Conservation (phyloP, 805 yeast species). For the Cephaloascus albidus region DNA sequence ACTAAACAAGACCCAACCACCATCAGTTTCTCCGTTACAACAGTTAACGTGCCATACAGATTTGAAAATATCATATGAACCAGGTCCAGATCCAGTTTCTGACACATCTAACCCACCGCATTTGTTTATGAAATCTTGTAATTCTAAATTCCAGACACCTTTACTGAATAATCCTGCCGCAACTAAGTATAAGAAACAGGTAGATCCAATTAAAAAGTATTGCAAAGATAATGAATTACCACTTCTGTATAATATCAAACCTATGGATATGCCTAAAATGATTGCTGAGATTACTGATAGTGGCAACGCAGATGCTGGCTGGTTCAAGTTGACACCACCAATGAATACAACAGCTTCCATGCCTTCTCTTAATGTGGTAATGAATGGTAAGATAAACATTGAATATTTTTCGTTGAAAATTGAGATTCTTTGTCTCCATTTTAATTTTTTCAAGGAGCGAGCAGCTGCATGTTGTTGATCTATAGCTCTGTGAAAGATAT, state of each 20-base stretch:
- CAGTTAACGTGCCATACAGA: constrained; percentile 94
- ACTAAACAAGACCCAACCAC: constrained; percentile 84
- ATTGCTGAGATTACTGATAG: constrained; percentile 54
- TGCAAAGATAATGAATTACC: constrained; percentile 73
- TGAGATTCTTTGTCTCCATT: not conserved
- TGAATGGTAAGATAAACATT: constrained; percentile 68
- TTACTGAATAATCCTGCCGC: constrained; percentile 82
- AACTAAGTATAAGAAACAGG: constrained; percentile 74
- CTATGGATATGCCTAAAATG: constrained; percentile 50
- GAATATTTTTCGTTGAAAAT: constrained; percentile 50
- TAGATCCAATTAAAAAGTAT: constrained; percentile 62
- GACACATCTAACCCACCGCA: constrained; percentile 81
- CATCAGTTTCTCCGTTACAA: constrained; percentile 89
- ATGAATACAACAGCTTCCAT: constrained; percentile 86
- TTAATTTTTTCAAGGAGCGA: not conserved
- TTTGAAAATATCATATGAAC: constrained; percentile 71
- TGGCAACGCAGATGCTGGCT: constrained; percentile 57
- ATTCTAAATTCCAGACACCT: constrained; percentile 86
- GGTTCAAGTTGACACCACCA: constrained; percentile 79
- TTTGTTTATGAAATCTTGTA: constrained; percentile 61
- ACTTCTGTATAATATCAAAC: constrained; percentile 61
- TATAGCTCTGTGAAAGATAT: constrained; percentile 6
- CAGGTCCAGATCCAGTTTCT: constrained; percentile 90
- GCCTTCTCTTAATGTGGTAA: constrained; percentile 84
- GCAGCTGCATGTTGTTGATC: not conserved